Conservation (phyloP, 2,329 filamentous ascomycete species). For the Fusarium sp. region DNA sequence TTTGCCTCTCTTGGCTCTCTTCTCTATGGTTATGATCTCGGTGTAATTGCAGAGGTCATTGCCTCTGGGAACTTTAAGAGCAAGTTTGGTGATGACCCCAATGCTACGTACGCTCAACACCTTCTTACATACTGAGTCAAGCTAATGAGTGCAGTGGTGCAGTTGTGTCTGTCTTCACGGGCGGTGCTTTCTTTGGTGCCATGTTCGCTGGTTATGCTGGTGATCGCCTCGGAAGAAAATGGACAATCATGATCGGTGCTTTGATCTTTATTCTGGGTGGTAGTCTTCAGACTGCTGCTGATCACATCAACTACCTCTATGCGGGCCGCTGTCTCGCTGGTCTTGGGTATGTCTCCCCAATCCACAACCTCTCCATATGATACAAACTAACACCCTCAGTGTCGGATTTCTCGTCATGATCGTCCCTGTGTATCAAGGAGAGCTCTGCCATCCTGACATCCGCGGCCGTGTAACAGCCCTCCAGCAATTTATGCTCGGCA, state of each 20-base stretch:
- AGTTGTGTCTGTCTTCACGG: conserved; percentile 77
- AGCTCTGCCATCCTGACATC: conserved; percentile 80
- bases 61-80: conserved; percentile 18
- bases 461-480: conserved; percentile 77
- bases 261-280: conserved; percentile 79
- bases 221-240: conserved; percentile 73
- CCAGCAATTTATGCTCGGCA: conserved; percentile 83
- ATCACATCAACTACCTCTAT: conserved; percentile 69
- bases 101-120: conserved; percentile 8
- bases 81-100: conserved; percentile 11
- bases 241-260: conserved; percentile 76
- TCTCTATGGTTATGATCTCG: conserved; percentile 26
- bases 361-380: background rate
- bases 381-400: conserved; percentile 20
- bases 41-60: conserved; percentile 28
- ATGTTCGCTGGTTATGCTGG: conserved; percentile 69
- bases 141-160: conserved; percentile 8
- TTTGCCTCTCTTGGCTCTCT: conserved; percentile 26
- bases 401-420: conserved; percentile 38
- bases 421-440: conserved; percentile 75
- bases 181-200: conserved; percentile 78
- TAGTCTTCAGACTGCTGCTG: conserved; percentile 75
- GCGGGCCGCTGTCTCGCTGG: conserved; percentile 76
- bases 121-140: fast-evolving
- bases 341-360: conserved; percentile 51